Percentiles rank a stretch among this genome's conserved stretches.
phyloP scores from a whole-genome alignment of 768 basidiomycete genomes.

The Saitozyma podzolica region DNA sequence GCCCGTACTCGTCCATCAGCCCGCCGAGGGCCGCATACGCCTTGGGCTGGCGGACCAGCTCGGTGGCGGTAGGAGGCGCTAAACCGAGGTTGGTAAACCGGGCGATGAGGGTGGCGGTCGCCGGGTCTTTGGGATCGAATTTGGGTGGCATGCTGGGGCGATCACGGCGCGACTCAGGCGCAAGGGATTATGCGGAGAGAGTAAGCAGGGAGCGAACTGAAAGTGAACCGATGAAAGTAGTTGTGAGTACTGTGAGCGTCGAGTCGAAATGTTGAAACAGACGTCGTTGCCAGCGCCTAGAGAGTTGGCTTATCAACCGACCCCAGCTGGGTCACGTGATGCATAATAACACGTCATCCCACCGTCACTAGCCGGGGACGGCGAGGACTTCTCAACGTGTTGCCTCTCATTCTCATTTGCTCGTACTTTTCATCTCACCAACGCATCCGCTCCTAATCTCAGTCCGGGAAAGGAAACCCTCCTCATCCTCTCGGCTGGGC shows the following conservation, averaged over 20 bases:
- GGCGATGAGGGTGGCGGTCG: conserved; percentile 55
- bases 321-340: too few species aligned
- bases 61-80: conserved; percentile 71
- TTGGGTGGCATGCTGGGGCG: conserved; percentile 52
- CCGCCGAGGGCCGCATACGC: conserved; percentile 68
- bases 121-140: conserved; percentile 54
- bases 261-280: neutral
- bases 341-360: too few species aligned
- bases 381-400: too few species aligned
- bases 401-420: too few species aligned
- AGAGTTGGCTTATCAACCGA: too few species aligned
- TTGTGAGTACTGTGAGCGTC: neutral
- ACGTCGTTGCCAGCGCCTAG: too few species aligned
- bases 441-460: too few species aligned
- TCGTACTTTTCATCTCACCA: too few species aligned
- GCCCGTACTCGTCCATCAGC: conserved; percentile 64
- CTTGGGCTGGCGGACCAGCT: conserved; percentile 79
- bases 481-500: too few species aligned
- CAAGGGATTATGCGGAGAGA: neutral
- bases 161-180: neutral
- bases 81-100: conserved; percentile 79
- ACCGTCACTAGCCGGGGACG: too few species aligned
- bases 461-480: too few species aligned
- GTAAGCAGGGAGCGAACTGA: neutral
- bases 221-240: too few species aligned